Evolutionary conservation across 495 filamentous ascomycete species (phyloP).

Genomic region (Penicillium alfredii): DNA sequence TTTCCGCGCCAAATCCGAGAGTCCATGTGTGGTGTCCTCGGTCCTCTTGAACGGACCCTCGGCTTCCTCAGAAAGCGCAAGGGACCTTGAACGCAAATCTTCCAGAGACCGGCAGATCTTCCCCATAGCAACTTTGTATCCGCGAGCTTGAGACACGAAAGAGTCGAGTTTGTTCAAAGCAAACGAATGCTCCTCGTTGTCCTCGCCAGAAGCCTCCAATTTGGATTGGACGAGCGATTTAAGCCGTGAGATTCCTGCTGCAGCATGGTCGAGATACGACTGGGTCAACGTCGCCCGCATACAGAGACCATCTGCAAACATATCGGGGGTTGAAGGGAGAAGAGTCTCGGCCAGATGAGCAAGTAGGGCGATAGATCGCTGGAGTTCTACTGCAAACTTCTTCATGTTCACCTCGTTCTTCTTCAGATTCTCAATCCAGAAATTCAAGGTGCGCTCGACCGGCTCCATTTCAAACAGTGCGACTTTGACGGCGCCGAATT

Average conservation of each 20-base stretch:
- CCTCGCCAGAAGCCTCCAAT: slow-evolving; percentile 36
- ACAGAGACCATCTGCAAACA: slow-evolving; percentile 74
- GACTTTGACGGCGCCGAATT: slow-evolving; percentile 68
- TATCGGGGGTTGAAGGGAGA: slow-evolving; percentile 63
- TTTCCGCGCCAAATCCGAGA: slow-evolving; percentile 61
- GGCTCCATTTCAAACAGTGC: slow-evolving; percentile 87
- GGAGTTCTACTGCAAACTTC: slow-evolving; percentile 71
- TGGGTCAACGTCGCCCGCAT: slow-evolving; percentile 71
- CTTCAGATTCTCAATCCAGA: slow-evolving; percentile 77
- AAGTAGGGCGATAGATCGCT: slow-evolving; percentile 75
- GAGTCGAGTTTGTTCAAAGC: slow-evolving; percentile 66
- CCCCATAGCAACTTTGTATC: slow-evolving; percentile 73
- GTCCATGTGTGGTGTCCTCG: slow-evolving; percentile 55
- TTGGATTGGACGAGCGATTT: slow-evolving; percentile 61
- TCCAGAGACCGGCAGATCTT: slow-evolving; percentile 75
- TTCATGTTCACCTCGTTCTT: slow-evolving; percentile 83
- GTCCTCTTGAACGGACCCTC: slow-evolving; percentile 49
- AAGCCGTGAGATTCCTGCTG: slow-evolving; percentile 57
- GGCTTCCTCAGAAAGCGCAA: slow-evolving; percentile 62
- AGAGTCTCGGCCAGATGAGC: slow-evolving; percentile 77
- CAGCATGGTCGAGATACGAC: slow-evolving; percentile 73
- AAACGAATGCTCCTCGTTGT: slow-evolving; percentile 55
- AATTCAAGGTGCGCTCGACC: slow-evolving; percentile 82
- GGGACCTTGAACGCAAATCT: slow-evolving; percentile 68
- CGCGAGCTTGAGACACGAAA: slow-evolving; percentile 68